Base-by-base conservation (phyloP, 441 rosid species). In the Aleurites moluccanus region DNA sequence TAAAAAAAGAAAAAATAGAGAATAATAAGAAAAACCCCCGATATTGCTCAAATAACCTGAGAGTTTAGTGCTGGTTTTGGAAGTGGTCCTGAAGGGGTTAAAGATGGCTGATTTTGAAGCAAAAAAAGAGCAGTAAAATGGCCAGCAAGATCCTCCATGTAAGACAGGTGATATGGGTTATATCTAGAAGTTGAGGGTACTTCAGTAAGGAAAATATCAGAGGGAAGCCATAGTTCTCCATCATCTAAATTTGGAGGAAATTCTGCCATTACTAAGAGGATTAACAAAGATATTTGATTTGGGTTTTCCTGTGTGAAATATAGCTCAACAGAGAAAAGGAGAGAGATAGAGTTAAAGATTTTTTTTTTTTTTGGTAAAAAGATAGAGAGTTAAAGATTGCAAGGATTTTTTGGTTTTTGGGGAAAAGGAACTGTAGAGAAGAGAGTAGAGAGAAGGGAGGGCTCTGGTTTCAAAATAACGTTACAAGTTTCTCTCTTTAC, bases 151-250 rank as follows among this genome's bases (percentile, higher is more conserved):
- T 81, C 81, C 42, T 77, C 85, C 79, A 82, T 77, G 79, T 76
- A 74, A n/a, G 82, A 69, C 30, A 70, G 44, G 38, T 49, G 27
- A 55, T 2, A 73, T 13, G 80, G 75, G 27, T 23, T 60, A 63
- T 35, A 35, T 44, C 30, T 65, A 60, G 81, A n/a, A n/a, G n/a
- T n/a, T n/a, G n/a, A 66, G 30, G 77, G 56, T 33, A 57, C 72
- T 28, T 80, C 81, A 56, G 62, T 67, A 4, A 62, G 4, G 64
- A 82, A 79, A 59, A 79, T 67, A 72, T 80, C 82, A 62, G 81
- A 52, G 3, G 87, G 83, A n/a, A 86, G 80, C 76, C 77, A 80
- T 0, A 45, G 72, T 28, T 82, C 84, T n/a, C 84, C 87, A 18
- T 83, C 80, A 4, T 81, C 85, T 67, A 86, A 78, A 72, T 79